Evolutionary conservation across 208 protist species (phyloP).

Genomic region (Acanthamoeba divionensis): DNA sequence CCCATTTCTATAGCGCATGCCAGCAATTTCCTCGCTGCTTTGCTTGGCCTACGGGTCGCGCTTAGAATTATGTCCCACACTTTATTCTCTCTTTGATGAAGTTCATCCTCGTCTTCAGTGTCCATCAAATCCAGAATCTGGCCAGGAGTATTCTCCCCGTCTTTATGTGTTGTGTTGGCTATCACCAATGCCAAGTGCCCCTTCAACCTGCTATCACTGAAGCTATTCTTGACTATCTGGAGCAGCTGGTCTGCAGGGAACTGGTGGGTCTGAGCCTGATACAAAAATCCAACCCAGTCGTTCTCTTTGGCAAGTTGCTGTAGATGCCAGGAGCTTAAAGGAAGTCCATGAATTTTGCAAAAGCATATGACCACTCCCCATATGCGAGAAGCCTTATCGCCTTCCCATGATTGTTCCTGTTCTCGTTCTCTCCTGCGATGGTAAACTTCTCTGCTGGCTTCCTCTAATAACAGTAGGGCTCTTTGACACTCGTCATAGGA

Average conservation of each 20-base stretch:
- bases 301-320: not conserved
- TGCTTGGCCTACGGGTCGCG: too few relatives aligned
- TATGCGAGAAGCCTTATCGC: not conserved
- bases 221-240: not conserved
- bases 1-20: too few relatives aligned
- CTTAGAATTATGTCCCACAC: too few relatives aligned
- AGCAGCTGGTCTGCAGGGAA: not conserved
- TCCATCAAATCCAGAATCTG: not conserved
- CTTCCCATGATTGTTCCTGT: not conserved
- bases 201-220: not conserved
- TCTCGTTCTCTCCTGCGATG: too few relatives aligned
- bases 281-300: slow-evolving; percentile 38
- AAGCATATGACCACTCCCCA: not conserved
- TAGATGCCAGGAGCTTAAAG: not conserved
- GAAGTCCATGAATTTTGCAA: not conserved
- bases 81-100: not conserved
- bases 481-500: not conserved
- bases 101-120: not conserved
- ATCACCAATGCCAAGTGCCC: slow-evolving; percentile 10
- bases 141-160: not conserved
- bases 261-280: not conserved
- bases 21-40: too few relatives aligned
- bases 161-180: not conserved
- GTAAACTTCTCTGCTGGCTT: not conserved
- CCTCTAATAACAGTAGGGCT: not conserved